These are phyloP conservation scores for Ophiostoma pallidulum DNA, from an alignment of 2,329 filamentous ascomycete species.

Conservation along the genomic window DNA sequence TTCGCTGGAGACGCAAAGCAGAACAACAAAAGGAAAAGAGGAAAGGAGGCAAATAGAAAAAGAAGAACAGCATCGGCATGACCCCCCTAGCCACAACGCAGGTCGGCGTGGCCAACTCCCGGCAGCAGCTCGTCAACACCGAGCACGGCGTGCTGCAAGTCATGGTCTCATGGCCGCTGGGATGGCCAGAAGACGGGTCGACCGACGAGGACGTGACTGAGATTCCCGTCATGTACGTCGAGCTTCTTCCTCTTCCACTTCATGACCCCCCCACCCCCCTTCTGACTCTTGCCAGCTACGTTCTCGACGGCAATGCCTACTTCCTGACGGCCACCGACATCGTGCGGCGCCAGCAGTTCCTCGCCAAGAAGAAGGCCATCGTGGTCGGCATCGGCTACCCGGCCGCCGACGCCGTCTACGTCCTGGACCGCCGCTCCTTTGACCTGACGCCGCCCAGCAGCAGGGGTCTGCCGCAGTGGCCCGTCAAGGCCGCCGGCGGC, in stretches of 20 bases:
- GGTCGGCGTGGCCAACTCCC: conserved; percentile 8
- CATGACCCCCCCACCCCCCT: neutral
- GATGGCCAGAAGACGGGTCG: conserved; percentile 5
- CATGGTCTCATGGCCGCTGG: conserved; percentile 12
- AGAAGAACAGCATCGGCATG: too few species aligned
- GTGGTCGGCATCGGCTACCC: conserved; percentile 14
- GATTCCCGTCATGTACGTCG: conserved; percentile 2
- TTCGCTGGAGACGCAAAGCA: too few species aligned
- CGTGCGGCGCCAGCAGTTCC: conserved; percentile 8
- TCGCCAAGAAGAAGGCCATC: conserved; percentile 1
- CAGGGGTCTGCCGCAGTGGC: neutral
- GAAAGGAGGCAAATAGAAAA: too few species aligned
- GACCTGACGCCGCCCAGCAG: conserved; percentile 11
- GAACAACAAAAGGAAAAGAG: too few species aligned
- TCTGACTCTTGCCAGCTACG: too few species aligned
- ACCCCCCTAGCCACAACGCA: too few species aligned
- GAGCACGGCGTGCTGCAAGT: conserved; percentile 6
- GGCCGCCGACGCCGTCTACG: neutral
- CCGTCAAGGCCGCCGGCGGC: neutral
- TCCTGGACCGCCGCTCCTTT: neutral
- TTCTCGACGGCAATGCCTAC: conserved; percentile 12
- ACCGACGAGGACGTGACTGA: neutral
- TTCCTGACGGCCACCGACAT: conserved; percentile 13
- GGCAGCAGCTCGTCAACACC: conserved; percentile 9
- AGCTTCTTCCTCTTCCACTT: too few species aligned